Conservation (phyloP, 2,329 filamentous ascomycete genomes). For the Talaromyces sp. region DNA sequence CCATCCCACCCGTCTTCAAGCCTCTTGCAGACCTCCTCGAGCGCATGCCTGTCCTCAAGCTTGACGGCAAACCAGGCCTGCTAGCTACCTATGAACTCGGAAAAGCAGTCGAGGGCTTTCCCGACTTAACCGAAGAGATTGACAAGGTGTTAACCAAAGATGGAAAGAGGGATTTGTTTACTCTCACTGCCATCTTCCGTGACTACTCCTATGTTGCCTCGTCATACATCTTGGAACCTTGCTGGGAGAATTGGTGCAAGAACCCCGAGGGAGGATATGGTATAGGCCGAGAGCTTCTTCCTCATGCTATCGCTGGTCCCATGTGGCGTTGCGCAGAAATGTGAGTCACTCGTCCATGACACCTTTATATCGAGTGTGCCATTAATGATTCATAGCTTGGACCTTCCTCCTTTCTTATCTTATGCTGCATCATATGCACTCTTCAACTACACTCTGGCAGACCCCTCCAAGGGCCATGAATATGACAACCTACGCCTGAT, state of each 20-base stretch:
- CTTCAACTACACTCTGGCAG: constrained; percentile 60
- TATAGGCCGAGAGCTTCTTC: constrained; percentile 68
- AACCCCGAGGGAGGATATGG: constrained; percentile 66
- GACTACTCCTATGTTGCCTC: constrained; percentile 91
- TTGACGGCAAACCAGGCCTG: constrained; percentile 69
- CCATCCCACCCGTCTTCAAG: constrained; percentile 69
- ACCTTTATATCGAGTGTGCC: neutral
- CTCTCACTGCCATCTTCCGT: constrained; percentile 81
- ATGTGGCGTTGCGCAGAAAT: constrained; percentile 79
- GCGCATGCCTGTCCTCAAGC: constrained; percentile 73
- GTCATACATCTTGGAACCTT: constrained; percentile 86
- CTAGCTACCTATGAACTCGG: constrained; percentile 72
- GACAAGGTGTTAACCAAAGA: constrained; percentile 56
- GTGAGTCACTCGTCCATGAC: constrained; percentile 53
- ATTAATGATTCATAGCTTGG: constrained; percentile 42
- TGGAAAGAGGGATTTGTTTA: constrained; percentile 63
- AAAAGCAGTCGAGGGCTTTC: constrained; percentile 69
- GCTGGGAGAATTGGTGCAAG: constrained; percentile 66
- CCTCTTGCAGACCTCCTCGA: constrained; percentile 67
- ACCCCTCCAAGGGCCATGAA: constrained; percentile 49
- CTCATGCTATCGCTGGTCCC: constrained; percentile 69
- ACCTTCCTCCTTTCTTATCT: constrained; percentile 91
- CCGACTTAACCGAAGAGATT: constrained; percentile 69
- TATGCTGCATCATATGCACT: constrained; percentile 63
- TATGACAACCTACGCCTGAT: constrained; percentile 72